A percentile compares a stretch with the other conserved stretches of the same genome.
Evolutionary conservation across 768 basidiomycete genomes (phyloP).

Genomic region (Solioccasus polychromus): DNA sequence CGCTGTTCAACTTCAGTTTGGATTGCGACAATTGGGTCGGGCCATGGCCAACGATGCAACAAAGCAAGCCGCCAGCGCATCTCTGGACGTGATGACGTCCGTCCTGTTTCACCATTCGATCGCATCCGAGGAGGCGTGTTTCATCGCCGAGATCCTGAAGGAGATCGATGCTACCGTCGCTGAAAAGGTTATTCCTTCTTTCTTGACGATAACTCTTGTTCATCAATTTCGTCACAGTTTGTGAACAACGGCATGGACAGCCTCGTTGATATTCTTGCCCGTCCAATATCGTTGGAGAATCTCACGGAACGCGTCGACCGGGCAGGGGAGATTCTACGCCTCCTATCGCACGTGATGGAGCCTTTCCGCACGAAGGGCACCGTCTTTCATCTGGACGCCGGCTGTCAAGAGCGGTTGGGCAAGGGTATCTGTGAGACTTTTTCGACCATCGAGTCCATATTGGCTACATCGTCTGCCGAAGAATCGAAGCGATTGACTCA

Average conservation of each 20-base stretch:
- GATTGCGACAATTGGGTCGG: constrained; percentile 69
- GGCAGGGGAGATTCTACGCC: constrained; percentile 65
- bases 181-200: constrained; percentile 48
- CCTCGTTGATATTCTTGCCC: constrained; percentile 54
- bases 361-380: constrained; percentile 54
- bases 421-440: constrained; percentile 47
- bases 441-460: constrained; percentile 35
- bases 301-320: constrained; percentile 45
- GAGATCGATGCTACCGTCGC: constrained; percentile 66
- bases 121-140: constrained; percentile 76
- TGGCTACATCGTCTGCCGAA: constrained; percentile 24
- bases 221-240: constrained; percentile 43
- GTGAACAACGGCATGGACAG: constrained; percentile 71
- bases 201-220: background rate
- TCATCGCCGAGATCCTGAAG: constrained; percentile 78
- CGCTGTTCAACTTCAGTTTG: constrained; percentile 73
- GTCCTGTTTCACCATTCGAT: constrained; percentile 72
- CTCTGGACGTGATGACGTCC: constrained; percentile 62
- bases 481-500: constrained; percentile 33
- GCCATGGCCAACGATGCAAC: constrained; percentile 57
- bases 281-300: constrained; percentile 26
- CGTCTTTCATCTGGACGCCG: constrained; percentile 46
- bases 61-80: constrained; percentile 51
- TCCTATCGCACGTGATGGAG: constrained; percentile 65
- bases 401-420: constrained; percentile 55